Conservation (phyloP, 2,329 filamentous ascomycete genomes). For the Clonostachys sp. region DNA sequence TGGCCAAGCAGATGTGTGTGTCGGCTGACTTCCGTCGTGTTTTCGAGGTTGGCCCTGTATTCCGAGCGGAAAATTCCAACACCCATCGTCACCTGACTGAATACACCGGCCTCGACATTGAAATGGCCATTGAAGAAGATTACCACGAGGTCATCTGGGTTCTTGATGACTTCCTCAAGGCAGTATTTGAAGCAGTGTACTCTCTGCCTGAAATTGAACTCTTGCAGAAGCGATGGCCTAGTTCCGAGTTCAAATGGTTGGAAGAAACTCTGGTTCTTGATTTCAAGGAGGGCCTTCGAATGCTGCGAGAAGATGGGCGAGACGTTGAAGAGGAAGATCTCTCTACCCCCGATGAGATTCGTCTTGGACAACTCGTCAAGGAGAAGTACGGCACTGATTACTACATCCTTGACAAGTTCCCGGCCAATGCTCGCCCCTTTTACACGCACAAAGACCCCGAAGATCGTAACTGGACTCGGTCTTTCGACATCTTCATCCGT, state of each 20-base stretch:
- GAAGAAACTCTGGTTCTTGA: slow-evolving; percentile 79
- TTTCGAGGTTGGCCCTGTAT: slow-evolving; percentile 70
- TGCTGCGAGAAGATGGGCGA: slow-evolving; percentile 80
- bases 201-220: slow-evolving; percentile 65
- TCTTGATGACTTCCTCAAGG: slow-evolving; percentile 77
- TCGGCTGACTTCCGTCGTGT: slow-evolving; percentile 85
- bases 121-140: slow-evolving; percentile 86
- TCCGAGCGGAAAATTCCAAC: slow-evolving; percentile 93
- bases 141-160: slow-evolving; percentile 83
- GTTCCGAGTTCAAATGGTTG: slow-evolving; percentile 80
- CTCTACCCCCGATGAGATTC: slow-evolving; percentile 80
- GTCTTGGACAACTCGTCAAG: slow-evolving; percentile 78
- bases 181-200: slow-evolving; percentile 48
- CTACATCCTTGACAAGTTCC: slow-evolving; percentile 93
- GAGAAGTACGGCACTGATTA: slow-evolving; percentile 87
- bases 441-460: slow-evolving; percentile 83
- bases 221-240: slow-evolving; percentile 80
- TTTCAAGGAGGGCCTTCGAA: slow-evolving; percentile 73
- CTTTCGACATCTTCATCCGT: slow-evolving; percentile 91
- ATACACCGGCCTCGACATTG: slow-evolving; percentile 87
- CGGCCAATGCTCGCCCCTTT: slow-evolving; percentile 77
- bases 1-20: slow-evolving; percentile 91
- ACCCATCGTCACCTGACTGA: slow-evolving; percentile 92
- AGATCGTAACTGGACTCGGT: slow-evolving; percentile 74
- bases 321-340: slow-evolving; percentile 73